Evolutionary conservation across 768 basidiomycete species (phyloP).

Genomic region (Lyophyllum decastes): DNA sequence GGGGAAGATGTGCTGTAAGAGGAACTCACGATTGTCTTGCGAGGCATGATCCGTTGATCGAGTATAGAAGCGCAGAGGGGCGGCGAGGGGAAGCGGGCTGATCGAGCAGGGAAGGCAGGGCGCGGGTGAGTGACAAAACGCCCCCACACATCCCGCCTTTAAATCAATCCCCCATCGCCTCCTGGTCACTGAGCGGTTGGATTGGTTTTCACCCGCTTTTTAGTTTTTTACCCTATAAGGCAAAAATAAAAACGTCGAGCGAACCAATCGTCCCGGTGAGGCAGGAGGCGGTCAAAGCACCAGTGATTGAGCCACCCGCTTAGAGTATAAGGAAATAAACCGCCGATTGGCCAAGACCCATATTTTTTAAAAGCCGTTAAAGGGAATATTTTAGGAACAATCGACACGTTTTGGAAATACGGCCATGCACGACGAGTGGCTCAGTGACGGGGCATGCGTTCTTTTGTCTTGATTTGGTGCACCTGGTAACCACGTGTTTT

Average conservation of each 20-base stretch:
- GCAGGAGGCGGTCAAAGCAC: slow-evolving; percentile 18
- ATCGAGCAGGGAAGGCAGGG: slow-evolving; percentile 2
- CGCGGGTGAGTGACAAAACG: slow-evolving; percentile 1
- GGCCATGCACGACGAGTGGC: slow-evolving; percentile 2
- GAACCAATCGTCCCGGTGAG: slow-evolving; percentile 19
- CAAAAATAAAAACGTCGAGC: slow-evolving; percentile 8
- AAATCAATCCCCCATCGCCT: slow-evolving; percentile 9
- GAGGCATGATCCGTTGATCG: slow-evolving; percentile 11
- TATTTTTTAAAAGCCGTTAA: slow-evolving; percentile 13
- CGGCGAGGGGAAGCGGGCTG: background rate
- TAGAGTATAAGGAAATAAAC: slow-evolving; percentile 18
- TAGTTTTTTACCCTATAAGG: slow-evolving; percentile 14
- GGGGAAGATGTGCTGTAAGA: background rate
- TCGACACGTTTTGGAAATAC: background rate
- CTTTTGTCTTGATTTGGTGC: background rate
- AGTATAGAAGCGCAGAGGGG: background rate
- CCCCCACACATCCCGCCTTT: slow-evolving; percentile 6
- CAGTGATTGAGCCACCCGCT: slow-evolving; percentile 9
- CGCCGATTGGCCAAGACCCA: slow-evolving; percentile 12
- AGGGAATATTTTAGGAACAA: slow-evolving; percentile 8
- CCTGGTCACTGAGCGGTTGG: slow-evolving; percentile 1
- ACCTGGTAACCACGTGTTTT: background rate
- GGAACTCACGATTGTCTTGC: slow-evolving; percentile 9
- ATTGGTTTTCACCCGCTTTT: slow-evolving; percentile 21
- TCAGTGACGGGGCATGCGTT: background rate